These are phyloP conservation scores for Hypoxylon crocopeplum DNA, from an alignment of 495 filamentous ascomycete genomes.

Conservation along the genomic window DNA sequence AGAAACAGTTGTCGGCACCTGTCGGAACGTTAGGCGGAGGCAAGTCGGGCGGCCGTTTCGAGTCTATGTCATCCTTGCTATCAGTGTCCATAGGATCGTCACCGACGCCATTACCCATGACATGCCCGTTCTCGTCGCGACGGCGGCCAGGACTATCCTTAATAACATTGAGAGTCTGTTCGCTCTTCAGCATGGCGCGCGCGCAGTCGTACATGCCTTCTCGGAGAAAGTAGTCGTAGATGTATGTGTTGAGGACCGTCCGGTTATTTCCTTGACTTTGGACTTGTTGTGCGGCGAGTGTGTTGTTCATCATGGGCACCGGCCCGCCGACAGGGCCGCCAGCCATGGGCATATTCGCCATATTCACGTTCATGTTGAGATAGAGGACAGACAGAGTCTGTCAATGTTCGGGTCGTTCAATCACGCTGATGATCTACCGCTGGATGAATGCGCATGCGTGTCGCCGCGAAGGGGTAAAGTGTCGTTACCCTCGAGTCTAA, in stretches of 20 bases:
- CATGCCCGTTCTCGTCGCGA: slow-evolving; percentile 67
- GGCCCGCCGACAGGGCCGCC: slow-evolving; percentile 68
- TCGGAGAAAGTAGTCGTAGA: slow-evolving; percentile 94
- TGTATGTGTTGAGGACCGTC: slow-evolving; percentile 83
- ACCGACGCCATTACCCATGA: slow-evolving; percentile 73
- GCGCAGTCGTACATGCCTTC: slow-evolving; percentile 83
- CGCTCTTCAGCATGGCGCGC: slow-evolving; percentile 70
- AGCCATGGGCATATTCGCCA: slow-evolving; percentile 67
- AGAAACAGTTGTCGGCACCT: slow-evolving; percentile 73
- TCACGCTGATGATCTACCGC: slow-evolving; percentile 15
- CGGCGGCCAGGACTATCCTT: slow-evolving; percentile 65
- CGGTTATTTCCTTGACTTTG: slow-evolving; percentile 50
- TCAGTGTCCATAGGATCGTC: slow-evolving; percentile 84
- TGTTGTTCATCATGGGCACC: slow-evolving; percentile 77
- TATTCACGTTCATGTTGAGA: slow-evolving; percentile 72
- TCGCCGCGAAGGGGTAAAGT: slow-evolving; percentile 21
- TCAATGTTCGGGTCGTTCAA: slow-evolving; percentile 32
- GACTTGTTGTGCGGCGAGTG: slow-evolving; percentile 47
- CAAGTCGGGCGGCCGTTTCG: slow-evolving; percentile 78
- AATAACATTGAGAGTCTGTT: slow-evolving; percentile 60
- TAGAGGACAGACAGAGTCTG: slow-evolving; percentile 39
- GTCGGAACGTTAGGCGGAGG: slow-evolving; percentile 73
- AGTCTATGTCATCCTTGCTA: slow-evolving; percentile 74
- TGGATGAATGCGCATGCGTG: slow-evolving; percentile 23
- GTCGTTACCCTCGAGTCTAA: not conserved